Evolutionary conservation across 495 filamentous ascomycete species (phyloP), one percentile per base, ranked within the genome.

Genomic region (Cercophora newfieldiana): DNA sequence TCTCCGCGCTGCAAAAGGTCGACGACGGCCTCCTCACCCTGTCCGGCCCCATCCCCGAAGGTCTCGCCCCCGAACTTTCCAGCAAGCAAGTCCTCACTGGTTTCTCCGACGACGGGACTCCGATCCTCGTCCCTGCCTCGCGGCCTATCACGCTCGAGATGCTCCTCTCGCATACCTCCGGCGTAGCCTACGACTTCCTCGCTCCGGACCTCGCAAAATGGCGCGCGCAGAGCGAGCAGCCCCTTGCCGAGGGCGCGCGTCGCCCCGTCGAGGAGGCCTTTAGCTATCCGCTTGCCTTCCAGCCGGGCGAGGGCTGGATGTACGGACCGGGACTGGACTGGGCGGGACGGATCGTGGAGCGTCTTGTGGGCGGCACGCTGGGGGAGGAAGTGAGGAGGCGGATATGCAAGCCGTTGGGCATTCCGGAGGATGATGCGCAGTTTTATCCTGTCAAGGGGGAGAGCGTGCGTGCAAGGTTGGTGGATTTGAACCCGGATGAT

Each of bases 1-100:
- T 86, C 24, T 74, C 79, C 8, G 76, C 72, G 1, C 69, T 88
- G 10, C 78, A 83, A 70, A 83, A 81, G 66, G 79, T 87, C 18
- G 82, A 86, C 16, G 72, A 78, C 10, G 79, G 78, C 2, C 72
- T 77, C 0, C 55, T 87, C 6, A 69, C 68, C 2, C 70, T 88
- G 1, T 75, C 78, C 28, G 73, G 71, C 7, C 77, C 83, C 31
- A 61, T 85, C 0, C 72, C 75, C 2, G n/a, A n/a, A n/a, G n/a
- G 33, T 2, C 59, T 79, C 24, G 66, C 77, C 6, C 82, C 83
- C 0, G 81, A 83, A 19, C 72, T 85, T 1, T 69, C 72, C 7
- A 67, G 51, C 24, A 75, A 77, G 44, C 67, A 77, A 26, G 65
- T 85, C 28, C 61, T 85, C 37, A 80, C 74, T 0, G 78, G 78